Percentiles rank a stretch among this genome's conserved stretches.
Evolutionary conservation across 441 rosid genomes (phyloP).

Genomic region (Jatropha podagrica): DNA sequence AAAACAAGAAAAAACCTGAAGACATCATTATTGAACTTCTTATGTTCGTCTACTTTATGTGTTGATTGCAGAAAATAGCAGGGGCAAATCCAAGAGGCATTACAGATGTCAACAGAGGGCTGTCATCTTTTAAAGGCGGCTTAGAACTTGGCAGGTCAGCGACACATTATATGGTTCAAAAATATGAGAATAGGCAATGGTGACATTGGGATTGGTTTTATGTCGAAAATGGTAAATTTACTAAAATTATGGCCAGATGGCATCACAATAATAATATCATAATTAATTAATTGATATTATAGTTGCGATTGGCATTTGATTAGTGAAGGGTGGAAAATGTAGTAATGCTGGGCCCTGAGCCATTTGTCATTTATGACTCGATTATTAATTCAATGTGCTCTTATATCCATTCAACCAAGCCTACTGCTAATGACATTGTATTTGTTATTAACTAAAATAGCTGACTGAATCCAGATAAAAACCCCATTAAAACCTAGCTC

Average conservation of each 20-base stretch:
- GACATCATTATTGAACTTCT: slow-evolving; percentile 6
- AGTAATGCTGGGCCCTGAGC: no score
- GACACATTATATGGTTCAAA: not conserved
- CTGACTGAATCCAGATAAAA: not conserved
- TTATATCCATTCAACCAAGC: not conserved
- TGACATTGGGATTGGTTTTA: not conserved
- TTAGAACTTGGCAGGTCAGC: slow-evolving; percentile 73
- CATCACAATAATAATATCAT: not conserved
- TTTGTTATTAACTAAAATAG: not conserved
- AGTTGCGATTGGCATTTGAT: not conserved
- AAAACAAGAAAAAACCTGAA: not conserved
- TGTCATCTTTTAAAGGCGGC: slow-evolving; percentile 52
- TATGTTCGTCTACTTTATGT: slow-evolving; percentile 21
- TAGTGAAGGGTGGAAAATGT: not conserved
- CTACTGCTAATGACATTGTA: not conserved
- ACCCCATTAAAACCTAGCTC: not conserved
- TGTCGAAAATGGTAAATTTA: not conserved
- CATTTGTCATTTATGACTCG: not conserved
- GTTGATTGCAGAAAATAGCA: slow-evolving; percentile 44
- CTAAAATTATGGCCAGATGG: not conserved
- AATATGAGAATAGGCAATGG: not conserved
- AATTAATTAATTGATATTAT: not conserved
- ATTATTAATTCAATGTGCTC: not conserved
- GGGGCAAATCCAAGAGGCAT: slow-evolving; percentile 48
- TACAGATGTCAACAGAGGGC: slow-evolving; percentile 51